A percentile compares a stretch with the other conserved stretches of the same genome.
Evolutionary conservation across 129 eudicot species (phyloP).

Genomic region (Flaveria bidentis): DNA sequence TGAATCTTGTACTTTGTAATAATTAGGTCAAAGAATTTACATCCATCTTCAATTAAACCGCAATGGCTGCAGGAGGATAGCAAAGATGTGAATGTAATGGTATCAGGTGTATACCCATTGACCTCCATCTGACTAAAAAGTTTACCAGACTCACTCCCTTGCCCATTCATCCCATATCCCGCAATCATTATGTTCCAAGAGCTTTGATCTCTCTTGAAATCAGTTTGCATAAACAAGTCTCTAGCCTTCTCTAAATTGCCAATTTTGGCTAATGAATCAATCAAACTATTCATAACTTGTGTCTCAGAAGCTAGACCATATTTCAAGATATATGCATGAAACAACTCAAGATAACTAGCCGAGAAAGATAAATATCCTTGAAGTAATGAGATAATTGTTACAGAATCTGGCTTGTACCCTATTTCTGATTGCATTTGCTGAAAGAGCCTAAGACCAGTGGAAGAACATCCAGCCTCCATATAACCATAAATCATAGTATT

Average conservation of each 20-base stretch:
- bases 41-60: conserved; percentile 51
- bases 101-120: conserved; percentile 37
- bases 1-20: conserved; percentile 33
- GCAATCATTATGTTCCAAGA: conserved; percentile 53
- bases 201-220: conserved; percentile 36
- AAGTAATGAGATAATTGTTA: conserved; percentile 41
- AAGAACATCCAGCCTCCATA: conserved; percentile 27
- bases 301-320: conserved; percentile 38
- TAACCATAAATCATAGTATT: conserved; percentile 46
- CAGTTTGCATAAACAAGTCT: conserved; percentile 29
- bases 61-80: conserved; percentile 52
- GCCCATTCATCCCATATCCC: conserved; percentile 50
- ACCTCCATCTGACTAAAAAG: conserved; percentile 40
- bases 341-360: conserved; percentile 23
- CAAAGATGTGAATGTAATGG: conserved; percentile 45
- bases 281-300: conserved; percentile 36
- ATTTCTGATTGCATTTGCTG: conserved; percentile 36
- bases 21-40: conserved; percentile 43
- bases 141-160: conserved; percentile 40
- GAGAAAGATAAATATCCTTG: conserved; percentile 36
- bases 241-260: conserved; percentile 34
- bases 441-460: conserved; percentile 33
- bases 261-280: conserved; percentile 45
- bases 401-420: conserved; percentile 34
- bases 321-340: conserved; percentile 39